Percentiles rank a stretch among this genome's conserved stretches.
Evolutionary conservation across 2,329 filamentous ascomycete species (phyloP).

Genomic region (Pestalotiopsis sp.): DNA sequence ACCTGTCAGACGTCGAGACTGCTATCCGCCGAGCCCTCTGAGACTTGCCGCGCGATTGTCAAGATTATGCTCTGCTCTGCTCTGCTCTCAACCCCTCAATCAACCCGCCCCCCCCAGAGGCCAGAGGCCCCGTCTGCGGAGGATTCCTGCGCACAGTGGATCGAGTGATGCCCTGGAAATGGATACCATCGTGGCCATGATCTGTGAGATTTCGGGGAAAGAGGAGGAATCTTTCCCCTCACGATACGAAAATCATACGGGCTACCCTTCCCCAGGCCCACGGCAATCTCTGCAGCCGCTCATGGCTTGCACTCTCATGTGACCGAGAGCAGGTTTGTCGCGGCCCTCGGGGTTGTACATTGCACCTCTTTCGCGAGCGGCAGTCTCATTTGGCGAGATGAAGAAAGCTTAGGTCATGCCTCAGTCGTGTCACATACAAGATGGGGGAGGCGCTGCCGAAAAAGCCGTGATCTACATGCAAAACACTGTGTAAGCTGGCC

Average conservation of each 20-base stretch:
- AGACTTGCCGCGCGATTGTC: slow-evolving; percentile 4
- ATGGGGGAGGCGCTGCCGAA: slow-evolving; percentile 1
- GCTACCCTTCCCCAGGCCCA: slow-evolving; percentile 11
- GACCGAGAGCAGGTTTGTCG: neutral
- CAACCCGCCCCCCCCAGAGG: neutral
- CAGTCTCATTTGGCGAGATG: slow-evolving; percentile 1
- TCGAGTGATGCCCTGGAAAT: too few species aligned
- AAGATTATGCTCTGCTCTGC: neutral
- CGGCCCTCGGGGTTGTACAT: neutral
- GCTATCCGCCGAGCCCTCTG: slow-evolving; percentile 6
- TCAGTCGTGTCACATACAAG: slow-evolving; percentile 10
- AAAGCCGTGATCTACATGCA: neutral
- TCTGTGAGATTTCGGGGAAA: neutral
- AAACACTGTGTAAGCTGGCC: neutral
- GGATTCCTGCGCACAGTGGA: too few species aligned
- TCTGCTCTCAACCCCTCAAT: neutral
- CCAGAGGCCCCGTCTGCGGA: neutral
- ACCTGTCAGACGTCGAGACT: slow-evolving; percentile 9
- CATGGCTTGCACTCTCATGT: neutral
- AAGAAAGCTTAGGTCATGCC: slow-evolving; percentile 7
- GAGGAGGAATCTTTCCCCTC: slow-evolving; percentile 16
- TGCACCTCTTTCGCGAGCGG: neutral
- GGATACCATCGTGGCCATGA: neutral
- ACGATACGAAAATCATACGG: slow-evolving; percentile 23
- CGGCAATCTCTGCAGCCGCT: slow-evolving; percentile 20